These are phyloP conservation scores for Medicago arabica DNA, from an alignment of 306 rosid species.

Conservation along the genomic window DNA sequence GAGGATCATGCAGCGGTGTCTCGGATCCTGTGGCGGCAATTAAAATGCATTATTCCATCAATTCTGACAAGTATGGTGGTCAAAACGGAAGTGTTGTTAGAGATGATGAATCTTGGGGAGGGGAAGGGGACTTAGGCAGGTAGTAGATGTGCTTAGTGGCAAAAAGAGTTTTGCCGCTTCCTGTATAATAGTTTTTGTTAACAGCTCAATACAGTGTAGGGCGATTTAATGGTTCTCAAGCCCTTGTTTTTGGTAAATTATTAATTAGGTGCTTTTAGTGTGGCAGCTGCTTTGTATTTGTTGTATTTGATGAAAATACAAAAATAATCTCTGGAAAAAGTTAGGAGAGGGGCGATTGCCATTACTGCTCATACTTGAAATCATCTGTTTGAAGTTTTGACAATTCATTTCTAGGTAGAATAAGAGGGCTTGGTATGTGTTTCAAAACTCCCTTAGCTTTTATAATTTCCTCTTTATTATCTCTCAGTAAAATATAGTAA, in stretches of 20 bases:
- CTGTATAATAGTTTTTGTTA: constrained; percentile 79
- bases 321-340: constrained; percentile 68
- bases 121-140: constrained; percentile 75
- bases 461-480: not conserved
- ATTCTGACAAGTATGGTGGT: constrained; percentile 69
- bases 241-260: constrained; percentile 60
- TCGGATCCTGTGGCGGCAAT: constrained; percentile 94
- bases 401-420: not conserved
- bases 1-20: constrained; percentile 73
- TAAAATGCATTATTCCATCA: constrained; percentile 84
- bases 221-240: constrained; percentile 56
- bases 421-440: not conserved
- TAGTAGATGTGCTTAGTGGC: constrained; percentile 68
- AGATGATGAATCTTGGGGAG: constrained; percentile 80
- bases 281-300: constrained; percentile 80
- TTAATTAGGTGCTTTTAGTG: constrained; percentile 70
- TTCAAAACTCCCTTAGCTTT: not conserved
- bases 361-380: constrained; percentile 2
- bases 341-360: constrained; percentile 54
- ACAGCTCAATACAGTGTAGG: constrained; percentile 65
- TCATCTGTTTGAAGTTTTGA: constrained; percentile 17
- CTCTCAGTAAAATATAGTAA: not conserved
- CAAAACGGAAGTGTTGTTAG: constrained; percentile 64
- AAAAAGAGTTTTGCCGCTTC: constrained; percentile 56
- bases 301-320: constrained; percentile 80